These are phyloP conservation scores for Gracilaria gracilis DNA, from an alignment of 23 red algal species.

Conservation along the genomic window DNA sequence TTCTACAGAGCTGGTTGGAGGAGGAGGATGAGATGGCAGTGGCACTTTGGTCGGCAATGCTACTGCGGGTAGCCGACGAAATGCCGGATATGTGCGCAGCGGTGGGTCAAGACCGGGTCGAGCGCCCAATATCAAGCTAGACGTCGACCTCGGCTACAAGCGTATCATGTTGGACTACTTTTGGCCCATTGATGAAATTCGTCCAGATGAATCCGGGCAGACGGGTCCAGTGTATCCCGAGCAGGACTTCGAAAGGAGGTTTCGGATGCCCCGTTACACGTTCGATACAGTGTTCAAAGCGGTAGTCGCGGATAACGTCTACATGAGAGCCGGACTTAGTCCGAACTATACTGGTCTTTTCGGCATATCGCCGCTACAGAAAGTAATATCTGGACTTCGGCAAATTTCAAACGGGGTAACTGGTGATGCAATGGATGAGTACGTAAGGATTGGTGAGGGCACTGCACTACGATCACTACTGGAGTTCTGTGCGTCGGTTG, in stretches of 20 bases:
- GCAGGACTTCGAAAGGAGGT: neutral
- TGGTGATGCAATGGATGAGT: constrained; percentile 6
- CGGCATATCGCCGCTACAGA: neutral
- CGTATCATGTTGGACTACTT: neutral
- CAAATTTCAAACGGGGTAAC: constrained; percentile 17
- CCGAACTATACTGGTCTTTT: constrained; percentile 25
- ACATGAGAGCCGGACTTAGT: constrained; percentile 23
- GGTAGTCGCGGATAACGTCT: neutral
- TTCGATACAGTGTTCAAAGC: constrained; percentile 7
- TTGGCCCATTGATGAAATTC: neutral
- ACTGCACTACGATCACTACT: neutral
- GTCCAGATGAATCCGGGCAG: neutral
- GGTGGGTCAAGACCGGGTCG: neutral
- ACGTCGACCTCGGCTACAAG: neutral
- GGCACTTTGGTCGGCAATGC: neutral
- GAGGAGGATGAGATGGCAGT: neutral
- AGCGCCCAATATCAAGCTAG: neutral
- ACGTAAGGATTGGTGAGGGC: neutral
- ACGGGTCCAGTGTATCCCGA: neutral
- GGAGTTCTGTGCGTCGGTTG: constrained; percentile 1
- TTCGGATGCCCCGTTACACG: constrained; percentile 4
- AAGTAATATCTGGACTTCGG: constrained; percentile 25
- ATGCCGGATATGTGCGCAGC: neutral
- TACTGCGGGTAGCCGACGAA: neutral
- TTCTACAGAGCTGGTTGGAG: neutral